Evolutionary conservation across 495 filamentous ascomycete species (phyloP).

Genomic region (Penicillium chermesinum): DNA sequence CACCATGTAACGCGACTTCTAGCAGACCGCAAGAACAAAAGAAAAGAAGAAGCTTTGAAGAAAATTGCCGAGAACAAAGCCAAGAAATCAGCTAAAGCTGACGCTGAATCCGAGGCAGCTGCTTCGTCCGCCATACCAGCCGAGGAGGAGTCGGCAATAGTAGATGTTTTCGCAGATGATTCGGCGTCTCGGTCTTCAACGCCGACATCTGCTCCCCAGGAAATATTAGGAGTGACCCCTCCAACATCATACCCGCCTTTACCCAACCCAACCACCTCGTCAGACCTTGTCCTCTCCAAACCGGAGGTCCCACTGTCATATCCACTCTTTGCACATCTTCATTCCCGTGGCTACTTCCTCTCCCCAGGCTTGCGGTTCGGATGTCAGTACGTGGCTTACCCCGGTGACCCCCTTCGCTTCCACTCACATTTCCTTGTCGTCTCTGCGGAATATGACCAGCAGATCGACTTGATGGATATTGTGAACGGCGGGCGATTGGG

Average conservation of each 20-base stretch:
- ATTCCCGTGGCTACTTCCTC: conserved; percentile 75
- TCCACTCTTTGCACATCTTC: conserved; percentile 60
- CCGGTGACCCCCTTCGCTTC: conserved; percentile 89
- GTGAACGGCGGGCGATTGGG: conserved; percentile 81
- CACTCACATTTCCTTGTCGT: conserved; percentile 87
- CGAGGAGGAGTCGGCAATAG: conserved; percentile 11
- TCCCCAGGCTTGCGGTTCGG: conserved; percentile 92
- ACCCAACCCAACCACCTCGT: conserved; percentile 23
- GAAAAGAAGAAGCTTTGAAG: conserved; percentile 37
- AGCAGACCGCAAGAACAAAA: conserved; percentile 34
- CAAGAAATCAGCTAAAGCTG: conserved; percentile 20
- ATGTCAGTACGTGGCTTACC: conserved; percentile 89
- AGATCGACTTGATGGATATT: conserved; percentile 76
- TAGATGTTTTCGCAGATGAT: conserved; percentile 41
- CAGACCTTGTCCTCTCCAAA: conserved; percentile 25
- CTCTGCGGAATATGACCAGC: conserved; percentile 76
- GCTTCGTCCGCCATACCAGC: conserved; percentile 1
- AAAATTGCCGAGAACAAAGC: conserved; percentile 38
- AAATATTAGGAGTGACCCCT: conserved; percentile 49
- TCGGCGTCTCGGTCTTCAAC: conserved; percentile 15
- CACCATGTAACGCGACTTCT: conserved; percentile 38
- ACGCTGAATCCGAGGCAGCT: conserved; percentile 13
- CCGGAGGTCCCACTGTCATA: conserved; percentile 49
- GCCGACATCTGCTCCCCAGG: conserved; percentile 5
- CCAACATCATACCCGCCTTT: conserved; percentile 55